Base-by-base conservation (phyloP, 2,329 filamentous ascomycete species). In the Hypoxylon sp. region DNA sequence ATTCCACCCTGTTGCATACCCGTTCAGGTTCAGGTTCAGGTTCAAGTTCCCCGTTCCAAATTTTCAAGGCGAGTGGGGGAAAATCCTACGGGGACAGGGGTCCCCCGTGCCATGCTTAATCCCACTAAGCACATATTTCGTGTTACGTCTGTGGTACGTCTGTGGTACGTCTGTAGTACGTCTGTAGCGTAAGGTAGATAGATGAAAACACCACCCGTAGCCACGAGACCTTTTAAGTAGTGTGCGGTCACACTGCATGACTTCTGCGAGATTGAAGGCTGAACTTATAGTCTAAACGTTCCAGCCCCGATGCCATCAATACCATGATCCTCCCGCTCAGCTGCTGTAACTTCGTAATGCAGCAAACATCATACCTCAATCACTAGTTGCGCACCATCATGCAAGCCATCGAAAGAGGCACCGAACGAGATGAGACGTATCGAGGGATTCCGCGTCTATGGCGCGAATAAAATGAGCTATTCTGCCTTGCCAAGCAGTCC, bases 21-120 rank as follows among this genome's bases (percentile, higher is more conserved):
- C 56, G 56, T 62, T 62, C 52, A 51, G 14, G 25, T 52, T 56
- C 45, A 51, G 52, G 43, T 52, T 49, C 30, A 53, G 53, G 45
- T 46, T 58, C 30, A 61, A 34, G 48, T 66, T 38, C 63, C 62
- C 63, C 60, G 56, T 60, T 50, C 50, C 49, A 63, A 38, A 21
- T n/a, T 60, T 64, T 69, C 62, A 62, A 67, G 63, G 57, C 50
- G 57, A 70, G 67, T 63, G 60, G 68, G 60, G 58, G 63, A 43
- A 17, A 46, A 61, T 60, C 56, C 51, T 63, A 58, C 63, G 25
- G 25, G 5, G 28, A 48, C 52, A 64, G 34, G 67, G 63, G 48
- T 34, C 34, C 10, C 11, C 9, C 43, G 30, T 62, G 43, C 11
- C 45, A 62, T 55, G 63, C 52, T 61, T 59, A 62, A 62, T 55